phyloP scores from a whole-genome alignment of 306 rosid species.

The Rosa multiflora region DNA sequence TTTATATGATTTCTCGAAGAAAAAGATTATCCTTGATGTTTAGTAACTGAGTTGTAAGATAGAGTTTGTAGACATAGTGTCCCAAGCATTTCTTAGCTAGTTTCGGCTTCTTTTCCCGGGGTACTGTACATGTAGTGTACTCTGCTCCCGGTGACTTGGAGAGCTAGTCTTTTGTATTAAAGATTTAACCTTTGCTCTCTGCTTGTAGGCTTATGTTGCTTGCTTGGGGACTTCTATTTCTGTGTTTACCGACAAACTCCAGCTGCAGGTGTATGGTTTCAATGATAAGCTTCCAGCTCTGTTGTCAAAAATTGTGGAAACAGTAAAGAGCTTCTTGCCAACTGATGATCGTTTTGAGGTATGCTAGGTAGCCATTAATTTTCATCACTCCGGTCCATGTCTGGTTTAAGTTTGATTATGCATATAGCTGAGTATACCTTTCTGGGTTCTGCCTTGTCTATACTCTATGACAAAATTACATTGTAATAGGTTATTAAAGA shows the following conservation, averaged over 20 bases:
- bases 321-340: conserved; percentile 69
- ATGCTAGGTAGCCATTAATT: conserved; percentile 19
- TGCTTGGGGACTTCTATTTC: conserved; percentile 87
- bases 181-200: neutral
- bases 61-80: neutral
- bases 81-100: neutral
- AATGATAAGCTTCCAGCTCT: conserved; percentile 83
- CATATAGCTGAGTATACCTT: neutral
- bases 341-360: conserved; percentile 75
- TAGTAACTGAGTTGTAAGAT: neutral
- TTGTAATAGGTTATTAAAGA: conserved; percentile 77
- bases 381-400: neutral
- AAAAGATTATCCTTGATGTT: neutral
- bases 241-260: conserved; percentile 66
- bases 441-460: conserved; percentile 27
- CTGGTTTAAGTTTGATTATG: neutral
- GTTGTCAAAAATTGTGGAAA: conserved; percentile 56
- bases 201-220: conserved; percentile 80
- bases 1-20: neutral
- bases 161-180: neutral
- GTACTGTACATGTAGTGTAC: neutral
- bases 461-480: conserved; percentile 17
- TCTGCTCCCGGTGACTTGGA: neutral
- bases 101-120: neutral
- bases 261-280: conserved; percentile 85